Conservation (phyloP, 2,329 filamentous ascomycete genomes). For the Apiospora kogelbergensis region DNA sequence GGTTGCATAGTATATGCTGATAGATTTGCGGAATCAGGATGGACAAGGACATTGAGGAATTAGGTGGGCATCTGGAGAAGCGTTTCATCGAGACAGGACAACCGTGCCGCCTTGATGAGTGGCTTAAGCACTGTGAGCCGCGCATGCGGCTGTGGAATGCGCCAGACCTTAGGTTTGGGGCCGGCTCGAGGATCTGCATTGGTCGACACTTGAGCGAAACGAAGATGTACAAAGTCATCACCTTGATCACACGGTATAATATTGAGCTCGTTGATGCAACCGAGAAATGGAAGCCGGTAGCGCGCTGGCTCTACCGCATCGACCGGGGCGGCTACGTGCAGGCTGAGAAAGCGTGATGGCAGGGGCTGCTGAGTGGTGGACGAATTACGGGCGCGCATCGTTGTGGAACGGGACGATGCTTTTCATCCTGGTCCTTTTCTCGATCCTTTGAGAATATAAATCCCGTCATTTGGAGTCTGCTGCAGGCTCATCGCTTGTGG, state of each 20-base stretch:
- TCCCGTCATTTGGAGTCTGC: background rate
- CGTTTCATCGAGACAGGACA: conserved; percentile 21
- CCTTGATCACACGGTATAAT: conserved; percentile 44
- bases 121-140: background rate
- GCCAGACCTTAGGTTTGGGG: conserved; percentile 42
- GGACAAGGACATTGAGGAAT: conserved; percentile 25
- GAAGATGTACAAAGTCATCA: conserved; percentile 40
- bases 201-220: conserved; percentile 43
- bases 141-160: conserved; percentile 38
- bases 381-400: background rate
- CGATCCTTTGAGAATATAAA: background rate
- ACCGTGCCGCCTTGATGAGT: background rate
- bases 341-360: background rate
- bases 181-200: conserved; percentile 44
- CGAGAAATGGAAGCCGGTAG: conserved; percentile 22
- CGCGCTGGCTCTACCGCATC: conserved; percentile 21
- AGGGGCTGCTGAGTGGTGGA: background rate
- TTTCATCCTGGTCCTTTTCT: background rate
- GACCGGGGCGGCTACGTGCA: conserved; percentile 1
- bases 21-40: no score
- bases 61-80: conserved; percentile 26
- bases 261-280: conserved; percentile 21
- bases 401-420: background rate
- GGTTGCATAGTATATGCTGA: no score
- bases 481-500: background rate